Base-by-base conservation (phyloP, 2,329 filamentous ascomycete species). In the Endoconidiophora laricicola region DNA sequence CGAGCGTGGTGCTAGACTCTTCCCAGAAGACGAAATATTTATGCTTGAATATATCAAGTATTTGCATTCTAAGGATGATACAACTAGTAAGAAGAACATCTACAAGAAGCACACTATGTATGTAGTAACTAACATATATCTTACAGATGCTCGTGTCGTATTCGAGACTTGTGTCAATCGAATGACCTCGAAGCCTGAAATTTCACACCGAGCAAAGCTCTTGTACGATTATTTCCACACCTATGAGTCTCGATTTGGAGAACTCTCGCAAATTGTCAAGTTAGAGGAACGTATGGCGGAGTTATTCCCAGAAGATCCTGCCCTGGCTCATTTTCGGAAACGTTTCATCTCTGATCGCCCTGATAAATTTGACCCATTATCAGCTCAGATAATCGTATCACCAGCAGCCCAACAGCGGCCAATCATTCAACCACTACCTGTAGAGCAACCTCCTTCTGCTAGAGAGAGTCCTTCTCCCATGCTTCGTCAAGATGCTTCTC, bases 21-120 rank as follows among this genome's bases (percentile, higher is more conserved):
- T 96, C 60, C 90, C 90, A 0, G 86, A 93, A 45, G 90, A 96
- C 59, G 88, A 94, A 62, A 74, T 79, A 52, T 96, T 96, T 65
- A 86, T 93, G 55, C 74, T 98, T 47, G 88, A 96, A 64, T 96
- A 98, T 63, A 72, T 98, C 58, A 95, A 94, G 67, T 91, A 94
- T 64, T 69, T 98, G 53, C 83, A 96, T 58, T 82, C 84, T 10
- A 86, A 85, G 61, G 90, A 94, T 58, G 91, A 98, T 64, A 81
- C 87, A 44, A 94, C 86, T 29, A 95, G 86, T 93, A 73, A 73
- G 84, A 33, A 10, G 26, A 14, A 23, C 14, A 18, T 14, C 22
- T n/a, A 18, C 3, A 14, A 6, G 7, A n/a, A 20, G 18, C 6
- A 20, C 40, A 12, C 43, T 63, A 44, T 60, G 53, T 12, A 12